A percentile compares a stretch with the other conserved stretches of the same genome.
These are phyloP conservation scores for Neurospora africana DNA, from an alignment of 495 filamentous ascomycete genomes.

Conservation along the genomic window DNA sequence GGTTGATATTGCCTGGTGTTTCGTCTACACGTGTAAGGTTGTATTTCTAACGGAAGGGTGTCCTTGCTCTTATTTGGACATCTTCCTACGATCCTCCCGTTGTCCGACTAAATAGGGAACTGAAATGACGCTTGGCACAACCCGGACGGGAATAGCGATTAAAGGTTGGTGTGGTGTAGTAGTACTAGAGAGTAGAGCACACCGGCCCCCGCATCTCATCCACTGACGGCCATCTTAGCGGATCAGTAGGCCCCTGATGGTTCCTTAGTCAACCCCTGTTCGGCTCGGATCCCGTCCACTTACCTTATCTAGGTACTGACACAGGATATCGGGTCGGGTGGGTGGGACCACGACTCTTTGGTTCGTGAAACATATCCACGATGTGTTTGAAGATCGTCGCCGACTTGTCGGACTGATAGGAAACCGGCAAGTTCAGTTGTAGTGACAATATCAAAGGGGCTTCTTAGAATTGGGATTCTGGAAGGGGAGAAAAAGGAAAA, in stretches of 20 bases:
- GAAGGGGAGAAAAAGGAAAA: background rate
- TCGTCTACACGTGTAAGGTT: background rate
- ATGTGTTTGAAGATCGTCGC: background rate
- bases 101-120: background rate
- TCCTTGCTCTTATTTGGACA: background rate
- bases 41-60: background rate
- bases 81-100: background rate
- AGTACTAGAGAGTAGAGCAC: background rate
- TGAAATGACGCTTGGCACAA: background rate
- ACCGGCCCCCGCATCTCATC: background rate
- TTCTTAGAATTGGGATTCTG: background rate
- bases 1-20: background rate
- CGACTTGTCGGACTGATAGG: background rate
- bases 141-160: background rate
- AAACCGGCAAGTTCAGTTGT: background rate
- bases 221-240: background rate
- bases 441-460: background rate
- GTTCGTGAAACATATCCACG: background rate
- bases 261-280: background rate
- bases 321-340: background rate
- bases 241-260: background rate
- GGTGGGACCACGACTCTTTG: background rate
- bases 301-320: background rate
- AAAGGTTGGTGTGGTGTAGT: background rate
- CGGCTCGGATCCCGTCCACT: background rate